Conservation (phyloP, 805 yeast genomes). For the Candida sithepensis region DNA sequence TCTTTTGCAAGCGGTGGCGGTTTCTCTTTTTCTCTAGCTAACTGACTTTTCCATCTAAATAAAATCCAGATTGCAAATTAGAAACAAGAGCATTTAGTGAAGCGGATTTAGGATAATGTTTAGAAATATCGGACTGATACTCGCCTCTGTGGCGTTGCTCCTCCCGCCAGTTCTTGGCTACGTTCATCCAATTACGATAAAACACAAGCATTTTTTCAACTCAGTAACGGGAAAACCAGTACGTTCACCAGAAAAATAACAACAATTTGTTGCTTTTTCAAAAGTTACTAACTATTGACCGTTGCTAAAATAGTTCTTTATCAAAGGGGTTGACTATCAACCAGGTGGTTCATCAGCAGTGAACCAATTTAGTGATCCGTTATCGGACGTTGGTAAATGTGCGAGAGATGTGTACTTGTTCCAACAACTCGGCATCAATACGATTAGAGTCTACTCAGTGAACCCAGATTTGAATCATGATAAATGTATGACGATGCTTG, state of each 20-base stretch:
- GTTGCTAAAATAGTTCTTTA: constrained; percentile 47
- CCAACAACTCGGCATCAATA: constrained; percentile 82
- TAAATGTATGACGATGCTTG: constrained; percentile 85
- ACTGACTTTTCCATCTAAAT: background rate
- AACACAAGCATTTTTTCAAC: constrained; percentile 73
- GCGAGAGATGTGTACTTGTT: constrained; percentile 78
- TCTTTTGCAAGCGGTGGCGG: background rate
- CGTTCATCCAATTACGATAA: constrained; percentile 59
- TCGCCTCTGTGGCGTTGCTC: constrained; percentile 2
- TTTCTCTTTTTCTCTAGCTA: background rate
- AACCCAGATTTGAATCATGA: constrained; percentile 83
- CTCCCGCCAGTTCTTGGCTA: constrained; percentile 10
- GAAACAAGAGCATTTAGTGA: no score
- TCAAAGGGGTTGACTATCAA: constrained; percentile 91
- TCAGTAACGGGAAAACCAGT: constrained; percentile 71
- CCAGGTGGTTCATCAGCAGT: constrained; percentile 92
- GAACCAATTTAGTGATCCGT: constrained; percentile 57
- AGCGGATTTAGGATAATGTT: constrained; percentile 7
- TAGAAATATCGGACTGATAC: constrained; percentile 2
- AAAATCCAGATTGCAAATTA: no score
- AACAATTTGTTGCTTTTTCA: background rate
- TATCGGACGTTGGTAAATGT: constrained; percentile 68
- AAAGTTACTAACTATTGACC: background rate
- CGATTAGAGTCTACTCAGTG: constrained; percentile 83
- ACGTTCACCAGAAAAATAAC: constrained; percentile 31